Evolutionary conservation across 495 filamentous ascomycete species (phyloP).

Genomic region (Echria macrotheca): DNA sequence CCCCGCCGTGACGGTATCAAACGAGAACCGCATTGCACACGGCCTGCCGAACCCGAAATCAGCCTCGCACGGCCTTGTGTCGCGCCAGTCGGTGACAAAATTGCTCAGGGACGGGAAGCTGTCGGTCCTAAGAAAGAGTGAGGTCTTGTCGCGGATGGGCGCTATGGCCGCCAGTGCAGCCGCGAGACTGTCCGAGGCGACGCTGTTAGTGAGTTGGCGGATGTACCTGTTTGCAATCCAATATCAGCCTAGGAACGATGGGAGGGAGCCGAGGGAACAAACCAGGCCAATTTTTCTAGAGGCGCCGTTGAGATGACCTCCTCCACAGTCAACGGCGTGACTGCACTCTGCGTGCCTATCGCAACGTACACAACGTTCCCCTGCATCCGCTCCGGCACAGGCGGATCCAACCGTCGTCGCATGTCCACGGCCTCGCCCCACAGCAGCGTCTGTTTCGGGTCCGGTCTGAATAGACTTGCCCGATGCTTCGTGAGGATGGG

Average conservation of each 20-base stretch:
- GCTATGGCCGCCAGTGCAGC: neutral
- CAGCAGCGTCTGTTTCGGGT: constrained; percentile 19
- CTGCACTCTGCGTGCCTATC: constrained; percentile 14
- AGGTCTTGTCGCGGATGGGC: neutral
- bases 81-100: neutral
- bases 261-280: constrained; percentile 1
- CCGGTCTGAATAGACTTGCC: constrained; percentile 28
- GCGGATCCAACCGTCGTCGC: constrained; percentile 32
- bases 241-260: neutral
- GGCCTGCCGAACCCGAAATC: neutral
- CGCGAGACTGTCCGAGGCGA: neutral
- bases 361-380: constrained; percentile 30
- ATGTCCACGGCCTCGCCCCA: constrained; percentile 38
- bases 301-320: constrained; percentile 36
- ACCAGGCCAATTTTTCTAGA: constrained; percentile 28
- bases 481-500: constrained; percentile 28
- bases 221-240: constrained; percentile 1
- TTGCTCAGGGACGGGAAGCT: neutral
- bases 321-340: constrained; percentile 19
- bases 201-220: neutral
- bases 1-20: neutral
- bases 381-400: constrained; percentile 25
- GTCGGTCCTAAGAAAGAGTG: neutral
- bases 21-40: neutral
- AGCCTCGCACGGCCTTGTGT: neutral